Percentiles rank a stretch among this genome's conserved stretches.
Evolutionary conservation across 73 alveolate species (phyloP).

Genomic region (Strombidium stylifer): DNA sequence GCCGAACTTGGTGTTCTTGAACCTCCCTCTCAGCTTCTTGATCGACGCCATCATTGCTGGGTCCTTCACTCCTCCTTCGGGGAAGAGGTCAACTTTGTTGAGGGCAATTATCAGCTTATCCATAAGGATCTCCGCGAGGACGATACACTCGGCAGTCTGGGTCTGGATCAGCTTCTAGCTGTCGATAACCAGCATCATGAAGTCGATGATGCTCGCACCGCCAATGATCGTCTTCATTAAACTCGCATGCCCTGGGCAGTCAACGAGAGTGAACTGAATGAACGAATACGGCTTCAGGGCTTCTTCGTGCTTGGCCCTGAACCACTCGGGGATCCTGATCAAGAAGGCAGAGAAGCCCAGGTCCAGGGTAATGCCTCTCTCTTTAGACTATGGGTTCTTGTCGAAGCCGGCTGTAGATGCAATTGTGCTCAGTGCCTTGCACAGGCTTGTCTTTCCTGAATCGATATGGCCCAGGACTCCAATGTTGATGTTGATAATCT

Average conservation of each 20-base stretch:
- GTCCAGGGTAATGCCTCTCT: constrained; percentile 98
- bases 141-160: constrained; percentile 96
- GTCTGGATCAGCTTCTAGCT: constrained; percentile 90
- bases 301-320: constrained; percentile 60
- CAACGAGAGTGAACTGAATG: constrained; percentile 96
- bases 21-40: constrained; percentile 44
- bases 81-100: constrained; percentile 95
- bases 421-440: constrained; percentile 86
- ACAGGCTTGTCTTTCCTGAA: constrained; percentile 97
- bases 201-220: constrained; percentile 98
- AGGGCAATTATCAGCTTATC: constrained; percentile 91
- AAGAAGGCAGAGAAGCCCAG: constrained; percentile 98
- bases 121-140: constrained; percentile 95
- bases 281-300: constrained; percentile 56
- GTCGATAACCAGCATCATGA: constrained; percentile 95
- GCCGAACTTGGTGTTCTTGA: constrained; percentile 81
- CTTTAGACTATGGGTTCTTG: constrained; percentile 96
- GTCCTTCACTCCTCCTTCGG: constrained; percentile 69
- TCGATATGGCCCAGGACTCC: constrained; percentile 99
- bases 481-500: constrained; percentile 83
- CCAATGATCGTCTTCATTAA: constrained; percentile 97
- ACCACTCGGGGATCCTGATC: constrained; percentile 72
- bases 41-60: constrained; percentile 18
- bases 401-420: constrained; percentile 99
- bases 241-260: constrained; percentile 99